These are phyloP conservation scores for Parathielavia hyrcaniae DNA, from an alignment of 495 filamentous ascomycete genomes.

Conservation along the genomic window DNA sequence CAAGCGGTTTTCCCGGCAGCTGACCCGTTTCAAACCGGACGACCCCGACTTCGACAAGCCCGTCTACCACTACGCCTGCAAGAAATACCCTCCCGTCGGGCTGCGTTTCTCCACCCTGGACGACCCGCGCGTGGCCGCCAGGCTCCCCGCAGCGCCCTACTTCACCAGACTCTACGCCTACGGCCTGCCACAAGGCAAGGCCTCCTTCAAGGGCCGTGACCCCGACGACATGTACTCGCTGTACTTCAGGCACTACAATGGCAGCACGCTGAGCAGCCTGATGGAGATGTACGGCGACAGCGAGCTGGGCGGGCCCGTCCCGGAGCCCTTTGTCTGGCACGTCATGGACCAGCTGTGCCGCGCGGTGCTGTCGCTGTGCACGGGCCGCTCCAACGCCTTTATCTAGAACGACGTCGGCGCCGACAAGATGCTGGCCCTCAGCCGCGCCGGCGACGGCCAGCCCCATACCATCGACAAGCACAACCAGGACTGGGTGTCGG, in stretches of 20 bases:
- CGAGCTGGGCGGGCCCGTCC: background rate
- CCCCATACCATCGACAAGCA: background rate
- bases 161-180: slow-evolving; percentile 13
- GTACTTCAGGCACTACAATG: slow-evolving; percentile 16
- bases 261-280: slow-evolving; percentile 13
- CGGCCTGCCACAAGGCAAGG: background rate
- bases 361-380: slow-evolving; percentile 14
- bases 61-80: background rate
- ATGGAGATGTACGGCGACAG: slow-evolving; percentile 8
- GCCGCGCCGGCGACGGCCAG: background rate
- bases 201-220: background rate
- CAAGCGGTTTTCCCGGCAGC: slow-evolving; percentile 1
- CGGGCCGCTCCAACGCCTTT: background rate
- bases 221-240: slow-evolving; percentile 4
- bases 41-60: background rate
- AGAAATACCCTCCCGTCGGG: background rate
- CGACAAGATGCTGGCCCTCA: too few species aligned
- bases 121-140: background rate
- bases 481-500: background rate
- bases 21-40: background rate
- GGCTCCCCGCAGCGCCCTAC: slow-evolving; percentile 9
- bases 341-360: slow-evolving; percentile 14
- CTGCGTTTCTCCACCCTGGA: slow-evolving; percentile 13
- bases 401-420: too few species aligned
- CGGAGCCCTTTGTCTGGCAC: slow-evolving; percentile 21